Evolutionary conservation across 305 asterid species (phyloP).

Genomic region (Fraxinus latifolia): DNA sequence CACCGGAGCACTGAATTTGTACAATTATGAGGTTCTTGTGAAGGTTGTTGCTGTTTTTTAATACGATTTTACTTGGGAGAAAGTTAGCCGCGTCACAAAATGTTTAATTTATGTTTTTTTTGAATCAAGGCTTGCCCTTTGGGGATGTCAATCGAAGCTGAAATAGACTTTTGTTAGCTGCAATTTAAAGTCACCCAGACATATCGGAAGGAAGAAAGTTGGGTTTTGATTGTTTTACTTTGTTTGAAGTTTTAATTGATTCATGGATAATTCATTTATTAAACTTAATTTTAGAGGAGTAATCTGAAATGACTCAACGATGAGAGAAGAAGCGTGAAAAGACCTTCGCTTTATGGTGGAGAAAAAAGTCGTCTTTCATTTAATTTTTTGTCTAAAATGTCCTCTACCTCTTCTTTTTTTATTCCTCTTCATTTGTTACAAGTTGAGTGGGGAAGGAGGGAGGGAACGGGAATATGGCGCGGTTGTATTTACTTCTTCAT

Average conservation of each 20-base stretch:
- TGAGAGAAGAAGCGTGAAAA: neutral
- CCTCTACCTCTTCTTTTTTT: neutral
- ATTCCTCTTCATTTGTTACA: neutral
- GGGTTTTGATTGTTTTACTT: conserved; percentile 18
- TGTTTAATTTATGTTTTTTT: conserved; percentile 6
- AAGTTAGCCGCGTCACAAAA: neutral
- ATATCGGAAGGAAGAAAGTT: neutral
- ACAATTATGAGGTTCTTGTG: neutral
- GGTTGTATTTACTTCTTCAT: neutral
- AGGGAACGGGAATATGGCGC: neutral
- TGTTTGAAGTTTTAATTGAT: conserved; percentile 1
- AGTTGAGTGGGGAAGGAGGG: neutral
- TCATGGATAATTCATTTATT: neutral
- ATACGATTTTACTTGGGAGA: neutral
- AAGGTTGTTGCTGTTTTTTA: neutral
- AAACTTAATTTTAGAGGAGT: neutral
- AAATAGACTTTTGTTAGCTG: conserved; percentile 8
- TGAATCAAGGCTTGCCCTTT: conserved; percentile 6
- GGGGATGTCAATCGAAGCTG: neutral
- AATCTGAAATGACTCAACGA: neutral
- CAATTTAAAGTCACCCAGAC: conserved; percentile 13
- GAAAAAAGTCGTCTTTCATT: neutral
- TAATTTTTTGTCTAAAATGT: neutral
- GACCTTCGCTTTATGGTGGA: neutral
- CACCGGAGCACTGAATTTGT: neutral